Conservation (phyloP, 495 filamentous ascomycete species). For the Penicillium nucicola region DNA sequence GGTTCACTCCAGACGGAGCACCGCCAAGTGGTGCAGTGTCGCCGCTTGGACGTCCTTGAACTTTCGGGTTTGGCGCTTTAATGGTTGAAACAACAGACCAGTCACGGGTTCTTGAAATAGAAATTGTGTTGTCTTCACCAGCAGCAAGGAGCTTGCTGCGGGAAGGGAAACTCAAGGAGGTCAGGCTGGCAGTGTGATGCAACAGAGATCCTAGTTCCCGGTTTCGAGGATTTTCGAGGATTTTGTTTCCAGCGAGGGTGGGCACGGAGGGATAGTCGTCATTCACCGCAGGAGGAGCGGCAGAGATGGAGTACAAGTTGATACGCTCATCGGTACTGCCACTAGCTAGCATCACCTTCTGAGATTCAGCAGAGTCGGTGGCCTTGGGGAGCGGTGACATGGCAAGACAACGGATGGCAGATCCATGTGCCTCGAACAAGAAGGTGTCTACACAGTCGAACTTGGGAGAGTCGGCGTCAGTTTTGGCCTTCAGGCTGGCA, state of each 20-base stretch:
- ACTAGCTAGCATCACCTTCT: slow-evolving; percentile 81
- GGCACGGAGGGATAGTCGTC: slow-evolving; percentile 49
- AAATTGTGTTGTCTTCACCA: slow-evolving; percentile 83
- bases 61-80: slow-evolving; percentile 83
- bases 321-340: slow-evolving; percentile 91
- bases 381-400: slow-evolving; percentile 71
- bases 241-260: slow-evolving; percentile 62
- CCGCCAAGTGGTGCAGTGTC: slow-evolving; percentile 85
- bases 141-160: slow-evolving; percentile 81
- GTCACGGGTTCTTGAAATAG: slow-evolving; percentile 80
- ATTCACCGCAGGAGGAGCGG: slow-evolving; percentile 52
- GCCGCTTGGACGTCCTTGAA: slow-evolving; percentile 77
- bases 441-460: slow-evolving; percentile 88
- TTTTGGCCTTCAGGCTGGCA: slow-evolving; percentile 20
- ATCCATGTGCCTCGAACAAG: slow-evolving; percentile 89
- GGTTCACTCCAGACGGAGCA: slow-evolving; percentile 86
- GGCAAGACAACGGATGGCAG: slow-evolving; percentile 85
- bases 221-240: slow-evolving; percentile 80
- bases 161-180: slow-evolving; percentile 75
- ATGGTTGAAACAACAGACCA: slow-evolving; percentile 88
- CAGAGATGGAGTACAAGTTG: slow-evolving; percentile 89
- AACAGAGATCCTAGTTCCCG: slow-evolving; percentile 81
- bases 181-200: slow-evolving; percentile 80
- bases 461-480: slow-evolving; percentile 23
- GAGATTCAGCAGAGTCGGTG: slow-evolving; percentile 46